Percentiles rank a stretch among this genome's conserved stretches.
phyloP scores from a whole-genome alignment of 306 rosid species.

The Betula pendula region DNA sequence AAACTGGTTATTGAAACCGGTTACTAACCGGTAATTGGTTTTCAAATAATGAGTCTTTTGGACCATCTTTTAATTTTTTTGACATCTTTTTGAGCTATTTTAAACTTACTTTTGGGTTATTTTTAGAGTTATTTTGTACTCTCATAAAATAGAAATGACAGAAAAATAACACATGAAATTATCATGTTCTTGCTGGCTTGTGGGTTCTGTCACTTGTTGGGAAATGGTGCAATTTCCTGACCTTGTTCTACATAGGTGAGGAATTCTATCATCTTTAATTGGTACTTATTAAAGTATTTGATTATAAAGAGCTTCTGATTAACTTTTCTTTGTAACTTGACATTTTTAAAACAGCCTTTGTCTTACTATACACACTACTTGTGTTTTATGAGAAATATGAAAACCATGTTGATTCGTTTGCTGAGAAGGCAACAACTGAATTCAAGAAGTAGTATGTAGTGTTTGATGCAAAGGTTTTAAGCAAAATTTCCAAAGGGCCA shows the following conservation, averaged over 20 bases:
- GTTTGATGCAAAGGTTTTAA: slow-evolving; percentile 51
- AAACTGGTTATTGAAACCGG: too few species aligned
- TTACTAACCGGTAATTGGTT: too few species aligned
- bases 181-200: slow-evolving; percentile 58
- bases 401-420: slow-evolving; percentile 41
- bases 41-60: too few species aligned
- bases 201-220: slow-evolving; percentile 73
- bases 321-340: not conserved
- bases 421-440: slow-evolving; percentile 47
- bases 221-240: slow-evolving; percentile 68
- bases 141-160: too few species aligned
- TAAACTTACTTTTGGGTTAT: too few species aligned
- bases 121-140: too few species aligned
- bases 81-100: too few species aligned
- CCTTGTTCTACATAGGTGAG: slow-evolving; percentile 73
- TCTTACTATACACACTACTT: slow-evolving; percentile 47
- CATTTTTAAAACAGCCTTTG: slow-evolving; percentile 37
- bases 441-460: slow-evolving; percentile 53
- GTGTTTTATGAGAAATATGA: slow-evolving; percentile 53
- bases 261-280: not conserved
- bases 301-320: not conserved
- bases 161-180: too few species aligned
- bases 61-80: too few species aligned
- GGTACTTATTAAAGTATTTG: not conserved
- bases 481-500: slow-evolving; percentile 56